Evolutionary conservation across 2,329 filamentous ascomycete species (phyloP), one percentile per base, ranked within the genome.

Genomic region (Pseudogymnoascus sp.): DNA sequence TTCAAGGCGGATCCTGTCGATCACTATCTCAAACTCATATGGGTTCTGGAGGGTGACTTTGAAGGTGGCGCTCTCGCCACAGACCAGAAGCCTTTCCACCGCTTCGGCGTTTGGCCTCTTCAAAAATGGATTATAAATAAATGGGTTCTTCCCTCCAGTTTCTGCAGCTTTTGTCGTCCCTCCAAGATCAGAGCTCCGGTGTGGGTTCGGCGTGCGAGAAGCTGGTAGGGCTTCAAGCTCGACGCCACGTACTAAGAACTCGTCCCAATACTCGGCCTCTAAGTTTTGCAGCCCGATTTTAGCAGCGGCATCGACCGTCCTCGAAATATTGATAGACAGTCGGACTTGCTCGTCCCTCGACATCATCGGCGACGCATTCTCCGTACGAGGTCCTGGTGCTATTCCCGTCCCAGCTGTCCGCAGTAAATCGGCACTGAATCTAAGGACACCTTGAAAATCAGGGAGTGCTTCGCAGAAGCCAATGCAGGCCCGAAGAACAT

Each of bases 51-150:
- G 79, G 1, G 89, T 92, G 31, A 97, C 82, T 68, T 84, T 83
- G 74, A 97, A 96, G 3, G 83, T 86, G 1, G 90, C 87, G 63
- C 84, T 77, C 73, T 97, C 93, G 14, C 87, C 88, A 4, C 90
- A 87, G 18, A 97, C 90, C 31, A 97, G 79, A 0, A 91, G 83
- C 63, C 82, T 82, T 63, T 92, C 86, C 1, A 81, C 79, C 16
- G 78, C 78, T 23, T 82, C 81, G 60, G 88, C 81, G 43, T 85
- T 82, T 0, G 81, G 76, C 61, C 82, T 81, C 74, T 92, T 91
- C 18, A 92, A 77, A 70, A 97, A 97, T 0, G 95, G 91, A 70
- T 97, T 97, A 72, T 97, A 96, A 63, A 99, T 90, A 69, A 99
- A 96, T 0, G 95, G 95, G 65, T 95, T 91, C 66, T 81, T 77